Evolutionary conservation across 73 alveolate genomes (phyloP).

Genomic region (Uronychia binucleata): DNA sequence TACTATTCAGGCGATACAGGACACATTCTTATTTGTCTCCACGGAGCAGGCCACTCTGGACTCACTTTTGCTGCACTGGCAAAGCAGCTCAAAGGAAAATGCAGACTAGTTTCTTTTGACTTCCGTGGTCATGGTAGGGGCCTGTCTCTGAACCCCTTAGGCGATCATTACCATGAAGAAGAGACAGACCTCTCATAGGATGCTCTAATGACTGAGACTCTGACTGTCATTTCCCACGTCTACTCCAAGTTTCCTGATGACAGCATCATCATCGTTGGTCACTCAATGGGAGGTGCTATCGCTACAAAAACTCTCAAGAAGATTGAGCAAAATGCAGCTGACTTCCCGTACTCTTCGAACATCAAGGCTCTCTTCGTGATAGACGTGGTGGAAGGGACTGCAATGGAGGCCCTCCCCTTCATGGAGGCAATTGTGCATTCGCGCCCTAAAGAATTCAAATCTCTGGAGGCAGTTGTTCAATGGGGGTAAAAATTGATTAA

Average conservation of each 20-base stretch:
- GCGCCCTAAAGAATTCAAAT: slow-evolving; percentile 87
- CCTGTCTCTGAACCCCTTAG: not conserved
- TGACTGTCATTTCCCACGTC: slow-evolving; percentile 72
- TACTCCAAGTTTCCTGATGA: slow-evolving; percentile 63
- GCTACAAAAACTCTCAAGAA: slow-evolving; percentile 87
- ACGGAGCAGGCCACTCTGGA: slow-evolving; percentile 99
- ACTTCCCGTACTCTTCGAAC: not conserved
- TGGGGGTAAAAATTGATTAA: no score
- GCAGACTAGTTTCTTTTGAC: slow-evolving; percentile 91
- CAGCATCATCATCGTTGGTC: slow-evolving; percentile 79
- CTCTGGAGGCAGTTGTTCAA: slow-evolving; percentile 86
- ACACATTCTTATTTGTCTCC: slow-evolving; percentile 92
- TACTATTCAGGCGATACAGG: slow-evolving; percentile 93
- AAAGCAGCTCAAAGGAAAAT: slow-evolving; percentile 70
- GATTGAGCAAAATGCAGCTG: slow-evolving; percentile 55
- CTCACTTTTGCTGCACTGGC: slow-evolving; percentile 94
- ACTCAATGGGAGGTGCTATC: slow-evolving; percentile 98
- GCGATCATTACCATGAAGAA: slow-evolving; percentile 33
- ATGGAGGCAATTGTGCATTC: slow-evolving; percentile 92
- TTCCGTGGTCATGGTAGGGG: slow-evolving; percentile 92
- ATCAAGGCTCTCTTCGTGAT: slow-evolving; percentile 85
- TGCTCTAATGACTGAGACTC: slow-evolving; percentile 75
- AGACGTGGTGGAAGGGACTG: slow-evolving; percentile 99
- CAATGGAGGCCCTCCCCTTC: slow-evolving; percentile 97
- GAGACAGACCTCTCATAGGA: slow-evolving; percentile 72